Evolutionary conservation across 352 stramenopile genomes (phyloP).

Genomic region (Globisporangium heterothallicum): DNA sequence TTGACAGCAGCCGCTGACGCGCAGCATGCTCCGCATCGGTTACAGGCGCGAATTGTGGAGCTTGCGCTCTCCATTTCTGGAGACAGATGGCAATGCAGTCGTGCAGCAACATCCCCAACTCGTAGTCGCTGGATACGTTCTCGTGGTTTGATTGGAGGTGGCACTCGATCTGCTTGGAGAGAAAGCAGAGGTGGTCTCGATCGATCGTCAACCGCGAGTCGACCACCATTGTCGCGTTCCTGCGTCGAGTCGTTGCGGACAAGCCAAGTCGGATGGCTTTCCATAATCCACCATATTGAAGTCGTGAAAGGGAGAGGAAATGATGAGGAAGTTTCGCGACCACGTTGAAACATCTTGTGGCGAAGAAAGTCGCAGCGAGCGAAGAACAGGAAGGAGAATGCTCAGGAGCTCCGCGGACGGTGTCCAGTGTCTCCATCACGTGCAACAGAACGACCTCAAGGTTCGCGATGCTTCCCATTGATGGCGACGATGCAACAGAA

Average conservation of each 20-base stretch:
- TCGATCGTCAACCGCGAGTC: too few species aligned
- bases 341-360: neutral
- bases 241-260: neutral
- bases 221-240: neutral
- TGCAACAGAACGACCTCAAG: neutral
- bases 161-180: constrained; percentile 5
- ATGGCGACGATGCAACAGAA: neutral
- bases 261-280: neutral
- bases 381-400: neutral
- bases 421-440: neutral
- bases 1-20: neutral
- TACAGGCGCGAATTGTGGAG: neutral
- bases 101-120: neutral
- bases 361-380: neutral
- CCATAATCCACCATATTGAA: constrained; percentile 11
- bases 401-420: too few species aligned
- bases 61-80: neutral
- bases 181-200: constrained; percentile 24
- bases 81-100: neutral
- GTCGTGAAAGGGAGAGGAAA: neutral
- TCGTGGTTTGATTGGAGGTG: neutral
- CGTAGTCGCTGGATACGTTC: neutral
- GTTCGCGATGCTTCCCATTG: too few species aligned
- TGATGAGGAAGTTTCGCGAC: neutral
- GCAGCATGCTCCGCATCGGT: neutral